phyloP scores from a whole-genome alignment of 1,139 yeast genomes.

The Spathaspora sp. region DNA sequence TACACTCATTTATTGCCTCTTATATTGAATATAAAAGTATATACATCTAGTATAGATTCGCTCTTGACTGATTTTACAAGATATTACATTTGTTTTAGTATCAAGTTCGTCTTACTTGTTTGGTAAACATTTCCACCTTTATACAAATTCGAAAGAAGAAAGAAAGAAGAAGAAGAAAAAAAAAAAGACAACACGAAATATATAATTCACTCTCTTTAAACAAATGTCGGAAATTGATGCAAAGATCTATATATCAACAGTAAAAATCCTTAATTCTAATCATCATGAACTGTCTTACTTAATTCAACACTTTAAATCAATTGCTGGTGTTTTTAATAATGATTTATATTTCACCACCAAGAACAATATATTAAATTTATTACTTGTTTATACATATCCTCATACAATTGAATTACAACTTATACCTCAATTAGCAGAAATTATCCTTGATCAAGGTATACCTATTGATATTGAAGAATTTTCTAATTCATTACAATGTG shows the following conservation, averaged over 20 bases:
- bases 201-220: not conserved
- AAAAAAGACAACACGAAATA: not conserved
- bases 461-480: conserved; percentile 24
- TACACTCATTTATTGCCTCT: too few species aligned
- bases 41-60: not conserved
- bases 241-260: conserved; percentile 11
- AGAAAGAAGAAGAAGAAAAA: not conserved
- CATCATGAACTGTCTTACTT: not conserved
- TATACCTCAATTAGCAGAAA: conserved; percentile 12
- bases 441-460: conserved; percentile 6
- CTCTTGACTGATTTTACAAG: too few species aligned
- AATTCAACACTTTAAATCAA: not conserved
- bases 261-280: conserved; percentile 8
- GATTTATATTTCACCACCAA: conserved; percentile 10
- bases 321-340: not conserved
- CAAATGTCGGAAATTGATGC: conserved; percentile 9
- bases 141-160: too few species aligned
- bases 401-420: conserved; percentile 10
- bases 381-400: conserved; percentile 18
- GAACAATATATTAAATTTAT: conserved; percentile 14
- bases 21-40: too few species aligned
- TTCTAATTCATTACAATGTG: conserved; percentile 16
- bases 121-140: not conserved
- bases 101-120: too few species aligned
- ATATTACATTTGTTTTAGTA: too few species aligned